Percentiles rank a stretch among this genome's conserved stretches.
Evolutionary conservation across 179 eudicot species (phyloP).

Genomic region (Beta lomatogona): DNA sequence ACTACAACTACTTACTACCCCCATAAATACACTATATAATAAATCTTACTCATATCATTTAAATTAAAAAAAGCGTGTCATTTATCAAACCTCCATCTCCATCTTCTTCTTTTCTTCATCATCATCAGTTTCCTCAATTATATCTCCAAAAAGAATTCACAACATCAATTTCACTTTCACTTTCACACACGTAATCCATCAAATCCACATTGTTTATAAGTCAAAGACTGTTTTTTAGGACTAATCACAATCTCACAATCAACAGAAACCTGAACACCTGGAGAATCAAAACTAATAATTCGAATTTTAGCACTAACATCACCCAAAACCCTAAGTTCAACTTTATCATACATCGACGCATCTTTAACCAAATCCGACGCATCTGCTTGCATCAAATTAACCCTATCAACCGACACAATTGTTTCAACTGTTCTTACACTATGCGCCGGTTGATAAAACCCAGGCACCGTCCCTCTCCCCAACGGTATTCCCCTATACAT

Average conservation of each 20-base stretch:
- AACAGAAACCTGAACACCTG: slow-evolving; percentile 86
- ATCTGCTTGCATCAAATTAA: slow-evolving; percentile 69
- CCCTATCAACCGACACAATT: slow-evolving; percentile 65
- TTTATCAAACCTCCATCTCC: not conserved
- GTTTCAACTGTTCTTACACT: slow-evolving; percentile 61
- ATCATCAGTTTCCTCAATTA: not conserved
- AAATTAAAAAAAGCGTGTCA: not conserved
- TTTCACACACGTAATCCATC: slow-evolving; percentile 72
- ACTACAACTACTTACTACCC: slow-evolving; percentile 8
- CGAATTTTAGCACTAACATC: slow-evolving; percentile 91
- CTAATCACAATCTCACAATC: slow-evolving; percentile 82
- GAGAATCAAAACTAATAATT: slow-evolving; percentile 75
- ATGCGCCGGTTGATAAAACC: slow-evolving; percentile 79
- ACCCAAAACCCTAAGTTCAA: slow-evolving; percentile 77
- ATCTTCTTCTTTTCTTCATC: not conserved
- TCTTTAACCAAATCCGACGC: slow-evolving; percentile 73
- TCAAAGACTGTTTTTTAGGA: slow-evolving; percentile 69
- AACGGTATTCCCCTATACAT: slow-evolving; percentile 86
- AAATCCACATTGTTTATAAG: slow-evolving; percentile 81
- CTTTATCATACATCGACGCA: slow-evolving; percentile 74
- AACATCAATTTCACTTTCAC: not conserved
- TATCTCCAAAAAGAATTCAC: not conserved
- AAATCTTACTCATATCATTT: not conserved
- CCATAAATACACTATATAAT: slow-evolving; percentile 1
- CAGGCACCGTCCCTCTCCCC: slow-evolving; percentile 70